These are phyloP conservation scores for Lathyrus tuberosus DNA, from an alignment of 306 rosid genomes.

Conservation along the genomic window DNA sequence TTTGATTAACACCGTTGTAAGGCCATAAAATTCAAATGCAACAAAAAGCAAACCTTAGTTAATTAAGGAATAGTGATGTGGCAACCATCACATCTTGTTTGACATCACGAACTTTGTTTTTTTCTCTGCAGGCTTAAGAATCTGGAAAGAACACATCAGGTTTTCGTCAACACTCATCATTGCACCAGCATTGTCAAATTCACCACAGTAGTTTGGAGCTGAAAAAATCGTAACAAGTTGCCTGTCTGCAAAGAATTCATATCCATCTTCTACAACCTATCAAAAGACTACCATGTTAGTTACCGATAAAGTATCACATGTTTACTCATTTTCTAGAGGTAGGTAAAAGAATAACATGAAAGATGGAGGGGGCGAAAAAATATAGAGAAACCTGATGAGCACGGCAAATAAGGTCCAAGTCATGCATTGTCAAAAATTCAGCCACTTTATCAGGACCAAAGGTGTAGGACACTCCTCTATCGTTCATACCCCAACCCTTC, in stretches of 20 bases:
- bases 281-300: slow-evolving; percentile 38
- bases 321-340: slow-evolving; percentile 14
- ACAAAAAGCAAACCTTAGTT: slow-evolving; percentile 51
- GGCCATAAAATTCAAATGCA: slow-evolving; percentile 31
- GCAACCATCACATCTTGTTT: slow-evolving; percentile 58
- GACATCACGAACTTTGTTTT: slow-evolving; percentile 59
- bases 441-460: slow-evolving; percentile 89
- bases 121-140: slow-evolving; percentile 89
- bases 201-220: slow-evolving; percentile 91
- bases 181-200: slow-evolving; percentile 95
- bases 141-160: slow-evolving; percentile 91
- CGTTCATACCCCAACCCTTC: slow-evolving; percentile 98
- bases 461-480: slow-evolving; percentile 91
- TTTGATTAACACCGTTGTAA: slow-evolving; percentile 1
- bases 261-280: slow-evolving; percentile 95
- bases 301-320: slow-evolving; percentile 18
- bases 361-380: background rate
- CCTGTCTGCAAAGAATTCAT: slow-evolving; percentile 89
- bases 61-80: slow-evolving; percentile 29
- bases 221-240: slow-evolving; percentile 89
- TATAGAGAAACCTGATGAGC: slow-evolving; percentile 76
- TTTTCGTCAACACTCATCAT: slow-evolving; percentile 92
- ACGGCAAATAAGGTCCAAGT: slow-evolving; percentile 90
- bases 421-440: slow-evolving; percentile 76
- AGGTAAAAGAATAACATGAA: background rate